Conservation (phyloP, 2,329 filamentous ascomycete genomes). For the Cladobotryum mycophilum region DNA sequence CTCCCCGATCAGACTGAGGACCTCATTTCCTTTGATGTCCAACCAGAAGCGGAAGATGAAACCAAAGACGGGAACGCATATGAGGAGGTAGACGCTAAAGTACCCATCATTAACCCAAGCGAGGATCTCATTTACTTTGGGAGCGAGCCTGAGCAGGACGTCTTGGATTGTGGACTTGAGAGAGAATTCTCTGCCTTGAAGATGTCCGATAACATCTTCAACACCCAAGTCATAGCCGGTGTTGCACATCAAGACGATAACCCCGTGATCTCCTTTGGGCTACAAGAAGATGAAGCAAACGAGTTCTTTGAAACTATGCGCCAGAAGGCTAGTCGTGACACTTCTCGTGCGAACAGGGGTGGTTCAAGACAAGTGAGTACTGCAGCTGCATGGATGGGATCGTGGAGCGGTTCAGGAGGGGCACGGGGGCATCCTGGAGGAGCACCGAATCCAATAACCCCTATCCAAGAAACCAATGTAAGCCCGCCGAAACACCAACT, state of each 20-base stretch:
- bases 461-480: neutral
- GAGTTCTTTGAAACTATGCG: slow-evolving; percentile 17
- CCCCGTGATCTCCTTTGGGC: slow-evolving; percentile 10
- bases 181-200: too few relatives aligned
- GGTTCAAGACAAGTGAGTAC: neutral
- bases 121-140: too few relatives aligned
- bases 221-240: neutral
- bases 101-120: too few relatives aligned
- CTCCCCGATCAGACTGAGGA: neutral
- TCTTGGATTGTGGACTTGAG: too few relatives aligned
- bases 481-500: neutral
- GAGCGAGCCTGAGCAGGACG: too few relatives aligned
- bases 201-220: too few relatives aligned
- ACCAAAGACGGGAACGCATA: too few relatives aligned
- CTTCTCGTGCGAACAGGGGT: neutral
- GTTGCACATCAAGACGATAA: neutral
- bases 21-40: slow-evolving; percentile 2
- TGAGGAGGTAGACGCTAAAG: too few relatives aligned
- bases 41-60: neutral
- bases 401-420: neutral
- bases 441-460: neutral
- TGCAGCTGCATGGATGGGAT: neutral
- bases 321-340: slow-evolving; percentile 14
- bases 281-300: slow-evolving; percentile 7
- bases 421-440: neutral